Base-by-base conservation (phyloP, 345 rosid genomes). In the Atalantia buxifolia region DNA sequence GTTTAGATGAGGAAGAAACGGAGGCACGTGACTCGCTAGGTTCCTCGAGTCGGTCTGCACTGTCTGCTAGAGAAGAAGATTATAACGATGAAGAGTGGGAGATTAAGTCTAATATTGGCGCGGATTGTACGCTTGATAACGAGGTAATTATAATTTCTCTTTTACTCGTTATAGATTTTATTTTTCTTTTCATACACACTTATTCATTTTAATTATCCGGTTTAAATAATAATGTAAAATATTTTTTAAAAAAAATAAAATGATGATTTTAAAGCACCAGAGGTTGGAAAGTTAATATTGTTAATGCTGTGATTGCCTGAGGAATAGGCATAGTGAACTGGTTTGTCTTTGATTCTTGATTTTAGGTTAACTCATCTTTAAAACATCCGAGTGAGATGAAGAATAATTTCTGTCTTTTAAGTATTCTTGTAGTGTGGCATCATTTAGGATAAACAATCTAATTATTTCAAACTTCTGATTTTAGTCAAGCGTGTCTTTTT, bases 51-150 rank as follows among this genome's bases (percentile, higher is more conserved):
- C 77, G 2, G 56, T 60, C 57, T 4, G 57, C 6, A 18, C 22
- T 7, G 19, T 5, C 31, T 22, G 76, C 53, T 24, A 89, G 84
- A 77, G 91, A 89, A 21, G 79, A 82, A 16, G 92, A 87, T 68
- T 90, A 81, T 81, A 76, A 84, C 59, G 95, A 88, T 2, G 95
- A 90, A 53, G 93, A 90, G 76, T 91, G 98, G 94, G 91, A 89
- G 83, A 87, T 93, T 80, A 90, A 89, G 81, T 83, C 83, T 69
- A 88, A 89, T 3, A 90, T 93, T 48, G 95, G 98, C 69, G 69
- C 82, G 79, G 98, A 93, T 80, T 76, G 84, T 69, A 87, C 95
- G 76, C 95, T 93, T 69, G 98, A 91, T 64, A 71, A 82, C 65
- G 98, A 93, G 93, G 98, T 90, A 79, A 25, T 5, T 69, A 16